These are phyloP conservation scores for Populus nigra DNA, from an alignment of 345 rosid species.

Conservation along the genomic window DNA sequence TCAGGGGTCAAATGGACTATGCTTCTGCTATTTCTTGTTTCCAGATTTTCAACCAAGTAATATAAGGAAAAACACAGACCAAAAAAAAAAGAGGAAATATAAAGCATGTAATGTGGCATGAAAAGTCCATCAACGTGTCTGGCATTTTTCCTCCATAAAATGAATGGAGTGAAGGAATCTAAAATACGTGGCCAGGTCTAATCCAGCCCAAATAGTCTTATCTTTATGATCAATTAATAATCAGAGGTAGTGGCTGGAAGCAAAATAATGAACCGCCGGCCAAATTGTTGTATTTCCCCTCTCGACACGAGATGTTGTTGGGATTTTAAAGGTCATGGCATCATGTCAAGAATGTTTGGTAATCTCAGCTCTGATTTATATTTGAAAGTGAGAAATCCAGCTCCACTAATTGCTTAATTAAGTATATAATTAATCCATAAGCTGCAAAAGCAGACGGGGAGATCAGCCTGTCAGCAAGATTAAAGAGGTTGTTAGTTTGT, in stretches of 20 bases:
- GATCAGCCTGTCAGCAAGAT: neutral
- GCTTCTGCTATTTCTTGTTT: neutral
- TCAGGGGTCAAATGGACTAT: neutral
- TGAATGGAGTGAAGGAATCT: neutral
- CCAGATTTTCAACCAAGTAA: neutral
- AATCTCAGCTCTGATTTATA: neutral
- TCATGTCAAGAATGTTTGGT: neutral
- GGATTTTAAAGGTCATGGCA: neutral
- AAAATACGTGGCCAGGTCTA: slow-evolving; percentile 8
- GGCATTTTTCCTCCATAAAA: neutral
- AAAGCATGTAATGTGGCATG: neutral
- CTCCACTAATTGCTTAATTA: slow-evolving; percentile 3
- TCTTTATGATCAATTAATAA: neutral
- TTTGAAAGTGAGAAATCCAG: neutral
- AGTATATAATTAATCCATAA: neutral
- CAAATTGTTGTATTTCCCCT: neutral
- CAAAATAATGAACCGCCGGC: neutral
- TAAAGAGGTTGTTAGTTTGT: neutral
- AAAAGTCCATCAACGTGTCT: slow-evolving; percentile 6
- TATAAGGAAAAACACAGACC: neutral
- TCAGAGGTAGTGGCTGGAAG: neutral
- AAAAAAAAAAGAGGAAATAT: neutral
- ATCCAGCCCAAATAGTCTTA: neutral
- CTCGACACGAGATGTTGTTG: neutral
- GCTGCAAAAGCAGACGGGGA: neutral